These are phyloP conservation scores for Onygena corvina DNA, from an alignment of 2,329 filamentous ascomycete genomes.

Conservation along the genomic window DNA sequence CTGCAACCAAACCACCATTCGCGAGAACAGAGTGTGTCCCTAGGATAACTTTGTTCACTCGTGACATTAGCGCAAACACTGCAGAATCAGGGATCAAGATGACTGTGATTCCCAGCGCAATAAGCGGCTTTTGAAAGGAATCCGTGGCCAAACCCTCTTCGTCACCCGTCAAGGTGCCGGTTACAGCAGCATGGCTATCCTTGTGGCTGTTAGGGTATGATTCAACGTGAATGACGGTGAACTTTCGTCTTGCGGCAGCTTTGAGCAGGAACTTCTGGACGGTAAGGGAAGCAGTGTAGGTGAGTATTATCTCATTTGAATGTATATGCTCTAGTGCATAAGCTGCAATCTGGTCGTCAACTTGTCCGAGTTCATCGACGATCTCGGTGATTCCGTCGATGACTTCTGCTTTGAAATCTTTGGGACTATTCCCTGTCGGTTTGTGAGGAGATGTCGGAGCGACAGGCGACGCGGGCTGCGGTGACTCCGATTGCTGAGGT, in stretches of 20 bases:
- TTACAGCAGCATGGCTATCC: constrained; percentile 50
- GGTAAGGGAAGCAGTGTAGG: constrained; percentile 72
- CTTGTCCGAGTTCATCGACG: constrained; percentile 84
- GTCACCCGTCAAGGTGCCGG: constrained; percentile 40
- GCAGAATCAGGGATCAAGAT: constrained; percentile 75
- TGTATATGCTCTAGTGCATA: constrained; percentile 87
- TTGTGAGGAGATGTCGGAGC: constrained; percentile 26
- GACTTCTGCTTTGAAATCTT: constrained; percentile 77
- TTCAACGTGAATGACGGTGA: constrained; percentile 77
- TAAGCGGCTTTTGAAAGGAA: constrained; percentile 64
- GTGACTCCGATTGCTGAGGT: constrained; percentile 36
- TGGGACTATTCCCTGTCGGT: constrained; percentile 24
- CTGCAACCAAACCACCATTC: constrained; percentile 74
- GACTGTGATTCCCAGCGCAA: constrained; percentile 64
- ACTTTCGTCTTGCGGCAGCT: constrained; percentile 78
- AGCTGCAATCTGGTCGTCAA: constrained; percentile 82
- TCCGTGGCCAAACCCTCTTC: constrained; percentile 37
- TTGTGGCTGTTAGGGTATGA: constrained; percentile 57
- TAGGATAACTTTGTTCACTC: constrained; percentile 89
- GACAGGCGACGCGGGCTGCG: constrained; percentile 30
- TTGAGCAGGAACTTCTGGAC: constrained; percentile 82
- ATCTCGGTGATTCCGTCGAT: constrained; percentile 92
- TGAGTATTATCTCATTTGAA: constrained; percentile 82
- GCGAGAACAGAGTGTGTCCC: constrained; percentile 77
- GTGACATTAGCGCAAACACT: constrained; percentile 85